Conservation (phyloP, 805 yeast species). For the Myxozyma lipomycoides region DNA sequence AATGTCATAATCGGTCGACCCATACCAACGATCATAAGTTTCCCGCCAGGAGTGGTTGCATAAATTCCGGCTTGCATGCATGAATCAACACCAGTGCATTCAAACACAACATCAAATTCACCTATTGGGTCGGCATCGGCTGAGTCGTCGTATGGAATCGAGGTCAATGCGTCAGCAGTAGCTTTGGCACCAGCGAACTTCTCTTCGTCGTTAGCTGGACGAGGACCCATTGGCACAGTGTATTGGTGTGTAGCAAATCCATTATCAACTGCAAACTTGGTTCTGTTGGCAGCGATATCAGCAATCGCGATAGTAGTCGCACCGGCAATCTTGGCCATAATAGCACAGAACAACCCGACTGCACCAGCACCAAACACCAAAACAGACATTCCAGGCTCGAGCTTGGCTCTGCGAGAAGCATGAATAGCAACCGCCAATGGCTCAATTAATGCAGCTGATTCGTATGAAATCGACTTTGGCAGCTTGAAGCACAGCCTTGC, state of each 20-base stretch:
- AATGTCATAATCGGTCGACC: slow-evolving; percentile 36
- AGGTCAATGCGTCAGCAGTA: slow-evolving; percentile 29
- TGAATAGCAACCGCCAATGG: slow-evolving; percentile 83
- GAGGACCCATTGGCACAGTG: slow-evolving; percentile 29
- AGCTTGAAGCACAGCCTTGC: slow-evolving; percentile 56
- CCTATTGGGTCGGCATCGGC: slow-evolving; percentile 18
- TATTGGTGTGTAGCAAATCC: slow-evolving; percentile 35
- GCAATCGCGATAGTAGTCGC: slow-evolving; percentile 63
- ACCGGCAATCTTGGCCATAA: slow-evolving; percentile 66
- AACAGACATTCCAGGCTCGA: slow-evolving; percentile 60
- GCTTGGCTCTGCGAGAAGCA: slow-evolving; percentile 56
- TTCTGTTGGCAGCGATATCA: slow-evolving; percentile 50
- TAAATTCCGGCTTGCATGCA: slow-evolving; percentile 48
- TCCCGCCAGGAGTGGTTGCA: slow-evolving; percentile 32
- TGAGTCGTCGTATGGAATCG: slow-evolving; percentile 8
- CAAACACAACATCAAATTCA: slow-evolving; percentile 36
- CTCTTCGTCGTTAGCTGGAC: slow-evolving; percentile 20
- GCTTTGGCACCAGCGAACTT: slow-evolving; percentile 29
- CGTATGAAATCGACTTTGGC: slow-evolving; percentile 65
- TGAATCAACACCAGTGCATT: slow-evolving; percentile 54
- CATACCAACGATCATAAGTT: slow-evolving; percentile 34
- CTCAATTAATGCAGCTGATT: slow-evolving; percentile 72
- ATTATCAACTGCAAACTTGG: slow-evolving; percentile 35
- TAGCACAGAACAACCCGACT: slow-evolving; percentile 69
- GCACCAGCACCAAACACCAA: slow-evolving; percentile 84